A percentile compares a stretch with the other conserved stretches of the same genome.
These are phyloP conservation scores for Botrytis deweyae DNA, from an alignment of 2,329 filamentous ascomycete genomes.

Conservation along the genomic window DNA sequence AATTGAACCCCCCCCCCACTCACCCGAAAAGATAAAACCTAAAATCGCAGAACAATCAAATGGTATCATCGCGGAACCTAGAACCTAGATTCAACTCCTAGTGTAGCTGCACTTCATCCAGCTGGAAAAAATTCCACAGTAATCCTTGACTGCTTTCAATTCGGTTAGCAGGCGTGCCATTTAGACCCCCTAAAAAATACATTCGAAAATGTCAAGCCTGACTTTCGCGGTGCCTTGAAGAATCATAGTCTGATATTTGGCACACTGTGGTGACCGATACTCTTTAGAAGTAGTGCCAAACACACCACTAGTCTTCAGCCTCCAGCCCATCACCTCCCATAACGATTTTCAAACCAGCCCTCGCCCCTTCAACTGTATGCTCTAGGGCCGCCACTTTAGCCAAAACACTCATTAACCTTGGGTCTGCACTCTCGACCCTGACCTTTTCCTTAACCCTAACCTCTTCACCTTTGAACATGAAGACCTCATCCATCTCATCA, in stretches of 20 bases:
- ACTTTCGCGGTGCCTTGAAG: not conserved
- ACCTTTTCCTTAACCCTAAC: conserved; percentile 90
- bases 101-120: not conserved
- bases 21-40: not conserved
- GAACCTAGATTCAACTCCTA: not conserved
- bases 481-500: conserved; percentile 77
- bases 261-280: not conserved
- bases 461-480: conserved; percentile 63
- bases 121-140: not conserved
- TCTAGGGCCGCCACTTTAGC: conserved; percentile 80
- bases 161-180: not conserved
- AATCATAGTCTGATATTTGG: not conserved
- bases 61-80: not conserved
- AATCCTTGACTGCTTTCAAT: not conserved
- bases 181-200: too few species aligned
- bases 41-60: not conserved
- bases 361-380: conserved; percentile 67
- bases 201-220: not conserved
- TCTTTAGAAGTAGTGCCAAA: not conserved
- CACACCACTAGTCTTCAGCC: conserved; percentile 7
- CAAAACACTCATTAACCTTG: conserved; percentile 77
- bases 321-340: conserved; percentile 53
- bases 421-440: conserved; percentile 78
- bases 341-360: conserved; percentile 71
- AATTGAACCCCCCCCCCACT: not conserved